phyloP scores from a whole-genome alignment of 2,329 filamentous ascomycete species.

The Xylaria polymorpha region DNA sequence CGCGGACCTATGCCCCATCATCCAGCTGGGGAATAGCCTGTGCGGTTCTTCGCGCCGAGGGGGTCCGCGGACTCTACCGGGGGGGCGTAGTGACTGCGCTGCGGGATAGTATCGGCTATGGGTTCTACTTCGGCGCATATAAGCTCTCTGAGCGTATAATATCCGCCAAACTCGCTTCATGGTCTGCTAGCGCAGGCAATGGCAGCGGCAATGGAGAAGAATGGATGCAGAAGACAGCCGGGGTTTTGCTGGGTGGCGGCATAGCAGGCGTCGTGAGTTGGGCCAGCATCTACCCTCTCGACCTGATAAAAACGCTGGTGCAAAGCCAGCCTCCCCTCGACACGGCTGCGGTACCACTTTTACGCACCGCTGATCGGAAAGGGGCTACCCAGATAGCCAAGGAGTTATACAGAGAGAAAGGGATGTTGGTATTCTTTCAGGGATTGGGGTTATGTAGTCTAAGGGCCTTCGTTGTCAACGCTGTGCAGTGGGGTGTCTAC shows the following conservation, averaged over 20 bases:
- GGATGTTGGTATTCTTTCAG: slow-evolving; percentile 73
- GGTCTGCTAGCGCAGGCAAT: not conserved
- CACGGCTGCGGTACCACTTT: slow-evolving; percentile 44
- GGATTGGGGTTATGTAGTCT: slow-evolving; percentile 84
- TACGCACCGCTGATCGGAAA: slow-evolving; percentile 51
- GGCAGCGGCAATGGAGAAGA: not conserved
- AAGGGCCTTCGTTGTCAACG: slow-evolving; percentile 91
- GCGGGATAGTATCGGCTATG: slow-evolving; percentile 91
- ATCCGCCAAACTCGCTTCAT: not conserved
- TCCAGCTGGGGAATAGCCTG: slow-evolving; percentile 74
- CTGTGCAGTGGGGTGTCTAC: slow-evolving; percentile 91
- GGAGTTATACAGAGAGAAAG: slow-evolving; percentile 73
- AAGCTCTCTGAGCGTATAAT: slow-evolving; percentile 72
- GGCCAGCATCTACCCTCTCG: slow-evolving; percentile 89
- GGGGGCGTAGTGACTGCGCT: slow-evolving; percentile 85
- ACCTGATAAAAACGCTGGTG: slow-evolving; percentile 92
- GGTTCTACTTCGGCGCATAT: slow-evolving; percentile 97
- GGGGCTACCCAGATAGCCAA: slow-evolving; percentile 73
- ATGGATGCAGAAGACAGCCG: slow-evolving; percentile 62
- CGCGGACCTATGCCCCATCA: slow-evolving; percentile 40
- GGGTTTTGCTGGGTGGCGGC: slow-evolving; percentile 84
- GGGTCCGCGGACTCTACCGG: slow-evolving; percentile 79
- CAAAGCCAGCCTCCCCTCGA: slow-evolving; percentile 71
- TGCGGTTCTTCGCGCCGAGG: slow-evolving; percentile 66
- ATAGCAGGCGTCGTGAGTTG: slow-evolving; percentile 89